Percentiles rank a stretch among this genome's conserved stretches.
These are phyloP conservation scores for Lavandula angustifolia DNA, from an alignment of 257 asterid genomes.

Conservation along the genomic window DNA sequence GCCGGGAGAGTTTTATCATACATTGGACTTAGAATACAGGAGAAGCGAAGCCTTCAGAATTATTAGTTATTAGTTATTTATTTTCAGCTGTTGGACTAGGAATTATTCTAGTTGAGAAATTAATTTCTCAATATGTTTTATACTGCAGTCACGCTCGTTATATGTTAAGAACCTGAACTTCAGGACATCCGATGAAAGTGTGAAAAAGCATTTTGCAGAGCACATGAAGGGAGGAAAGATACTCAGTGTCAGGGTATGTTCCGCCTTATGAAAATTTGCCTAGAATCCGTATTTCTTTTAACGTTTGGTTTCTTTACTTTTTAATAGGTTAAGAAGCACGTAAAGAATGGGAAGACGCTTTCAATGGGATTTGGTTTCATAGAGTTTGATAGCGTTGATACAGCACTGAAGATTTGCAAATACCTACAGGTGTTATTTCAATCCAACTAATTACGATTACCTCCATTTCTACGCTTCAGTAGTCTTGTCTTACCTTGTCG, in stretches of 20 bases:
- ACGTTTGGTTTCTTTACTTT: constrained; percentile 9
- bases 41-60: too few species aligned
- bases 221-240: constrained; percentile 74
- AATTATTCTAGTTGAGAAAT: background rate
- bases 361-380: constrained; percentile 95
- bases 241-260: constrained; percentile 79
- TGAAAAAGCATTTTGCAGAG: constrained; percentile 67
- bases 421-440: constrained; percentile 62
- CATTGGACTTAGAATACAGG: constrained; percentile 5
- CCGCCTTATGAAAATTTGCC: constrained; percentile 21
- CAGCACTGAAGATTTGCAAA: constrained; percentile 73
- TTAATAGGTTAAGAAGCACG: constrained; percentile 79
- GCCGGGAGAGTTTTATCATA: background rate
- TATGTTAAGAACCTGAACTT: constrained; percentile 92
- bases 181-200: constrained; percentile 73
- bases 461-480: background rate
- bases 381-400: constrained; percentile 81
- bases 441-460: constrained; percentile 4
- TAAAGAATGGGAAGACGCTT: constrained; percentile 80
- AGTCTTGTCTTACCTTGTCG: constrained; percentile 25
- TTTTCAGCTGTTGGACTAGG: constrained; percentile 9
- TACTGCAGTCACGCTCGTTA: constrained; percentile 80
- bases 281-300: background rate
- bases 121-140: constrained; percentile 20
- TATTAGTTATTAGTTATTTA: too few species aligned